These are phyloP conservation scores for Tricholoma sp. DNA, from an alignment of 768 basidiomycete genomes.

Conservation along the genomic window DNA sequence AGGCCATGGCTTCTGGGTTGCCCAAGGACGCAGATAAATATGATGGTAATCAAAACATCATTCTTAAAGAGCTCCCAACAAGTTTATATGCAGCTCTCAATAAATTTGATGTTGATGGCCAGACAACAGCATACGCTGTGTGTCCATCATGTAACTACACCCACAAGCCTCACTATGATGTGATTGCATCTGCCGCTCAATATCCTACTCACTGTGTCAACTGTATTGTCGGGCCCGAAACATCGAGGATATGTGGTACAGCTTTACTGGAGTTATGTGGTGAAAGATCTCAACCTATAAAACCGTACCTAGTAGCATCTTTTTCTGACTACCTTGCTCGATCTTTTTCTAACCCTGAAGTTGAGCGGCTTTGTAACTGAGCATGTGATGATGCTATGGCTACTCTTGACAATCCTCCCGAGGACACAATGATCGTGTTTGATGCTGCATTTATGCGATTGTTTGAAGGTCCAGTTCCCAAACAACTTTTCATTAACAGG, in stretches of 20 bases:
- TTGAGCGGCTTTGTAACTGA: background rate
- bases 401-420: background rate
- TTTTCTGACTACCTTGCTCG: constrained; percentile 8
- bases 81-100: background rate
- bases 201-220: constrained; percentile 5
- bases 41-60: background rate
- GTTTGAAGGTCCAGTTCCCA: background rate
- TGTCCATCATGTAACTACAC: constrained; percentile 7
- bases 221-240: background rate
- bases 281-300: background rate
- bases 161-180: constrained; percentile 5
- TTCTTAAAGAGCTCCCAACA: constrained; percentile 12
- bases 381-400: constrained; percentile 6
- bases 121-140: background rate
- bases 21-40: background rate
- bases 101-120: constrained; percentile 7
- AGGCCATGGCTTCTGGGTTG: background rate
- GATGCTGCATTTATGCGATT: background rate
- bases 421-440: background rate
- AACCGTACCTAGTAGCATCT: constrained; percentile 5
- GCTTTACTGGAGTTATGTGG: background rate
- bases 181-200: background rate
- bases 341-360: constrained; percentile 4
- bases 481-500: constrained; percentile 2
- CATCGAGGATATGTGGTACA: background rate